These are phyloP conservation scores for Cercophora samala DNA, from an alignment of 495 filamentous ascomycete species.

Conservation along the genomic window DNA sequence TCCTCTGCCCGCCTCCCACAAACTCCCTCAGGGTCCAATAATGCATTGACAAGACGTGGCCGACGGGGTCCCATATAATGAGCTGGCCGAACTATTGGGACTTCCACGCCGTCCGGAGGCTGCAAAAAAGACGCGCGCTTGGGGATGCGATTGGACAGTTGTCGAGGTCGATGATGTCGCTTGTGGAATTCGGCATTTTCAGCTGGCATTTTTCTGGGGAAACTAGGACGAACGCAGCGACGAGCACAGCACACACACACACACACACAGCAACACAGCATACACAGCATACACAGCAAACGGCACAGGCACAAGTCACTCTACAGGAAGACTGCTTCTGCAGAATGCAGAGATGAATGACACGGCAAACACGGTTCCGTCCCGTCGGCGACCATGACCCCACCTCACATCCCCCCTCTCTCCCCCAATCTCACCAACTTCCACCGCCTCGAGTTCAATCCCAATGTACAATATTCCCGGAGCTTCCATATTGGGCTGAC, in stretches of 20 bases:
- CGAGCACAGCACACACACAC: background rate
- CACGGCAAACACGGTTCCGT: slow-evolving; percentile 3
- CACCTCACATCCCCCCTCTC: background rate
- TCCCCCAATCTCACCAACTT: background rate
- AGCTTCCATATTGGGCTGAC: background rate
- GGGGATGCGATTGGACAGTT: background rate
- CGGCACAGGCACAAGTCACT: no score
- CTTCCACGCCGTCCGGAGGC: background rate
- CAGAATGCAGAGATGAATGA: background rate
- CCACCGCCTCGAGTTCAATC: background rate
- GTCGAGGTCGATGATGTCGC: slow-evolving; percentile 5
- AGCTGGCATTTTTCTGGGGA: slow-evolving; percentile 5
- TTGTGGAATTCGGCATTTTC: slow-evolving; percentile 4
- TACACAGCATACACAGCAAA: no score
- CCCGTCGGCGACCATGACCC: slow-evolving; percentile 6
- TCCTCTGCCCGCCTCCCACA: background rate
- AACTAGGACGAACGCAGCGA: background rate
- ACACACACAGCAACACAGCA: background rate
- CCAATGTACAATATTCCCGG: background rate
- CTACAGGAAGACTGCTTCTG: background rate
- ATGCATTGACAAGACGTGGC: background rate
- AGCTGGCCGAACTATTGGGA: background rate
- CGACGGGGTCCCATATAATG: background rate
- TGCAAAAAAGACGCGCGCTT: background rate
- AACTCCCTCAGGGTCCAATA: background rate